These are phyloP conservation scores for Heterobasidion occidentale DNA, from an alignment of 1,284 basidiomycete genomes.

Conservation along the genomic window DNA sequence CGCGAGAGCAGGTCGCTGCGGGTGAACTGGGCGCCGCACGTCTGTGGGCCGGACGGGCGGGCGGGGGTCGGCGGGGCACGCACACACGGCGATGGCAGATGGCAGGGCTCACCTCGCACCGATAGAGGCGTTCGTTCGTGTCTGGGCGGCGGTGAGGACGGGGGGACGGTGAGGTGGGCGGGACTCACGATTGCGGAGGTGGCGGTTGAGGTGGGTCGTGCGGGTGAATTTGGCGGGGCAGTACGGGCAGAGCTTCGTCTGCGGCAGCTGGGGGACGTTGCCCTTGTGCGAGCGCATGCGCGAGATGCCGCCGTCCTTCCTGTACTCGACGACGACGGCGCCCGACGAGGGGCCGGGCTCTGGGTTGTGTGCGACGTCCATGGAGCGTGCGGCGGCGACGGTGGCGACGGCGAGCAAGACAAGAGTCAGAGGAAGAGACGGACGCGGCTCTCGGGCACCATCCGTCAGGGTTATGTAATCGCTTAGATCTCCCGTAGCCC, in stretches of 20 bases:
- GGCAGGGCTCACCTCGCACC: constrained; percentile 9
- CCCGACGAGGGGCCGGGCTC: neutral
- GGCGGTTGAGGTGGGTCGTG: constrained; percentile 49
- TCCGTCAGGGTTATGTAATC: too few species aligned
- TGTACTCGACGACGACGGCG: constrained; percentile 10
- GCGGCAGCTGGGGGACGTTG: constrained; percentile 26
- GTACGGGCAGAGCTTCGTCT: constrained; percentile 45
- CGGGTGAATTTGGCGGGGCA: constrained; percentile 53
- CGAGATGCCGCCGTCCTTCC: constrained; percentile 13
- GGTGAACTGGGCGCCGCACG: constrained; percentile 47
- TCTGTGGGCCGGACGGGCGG: constrained; percentile 21
- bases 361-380: neutral
- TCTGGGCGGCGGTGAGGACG: neutral
- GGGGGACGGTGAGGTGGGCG: neutral
- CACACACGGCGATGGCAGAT: neutral
- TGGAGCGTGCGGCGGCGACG: neutral
- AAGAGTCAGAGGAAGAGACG: neutral
- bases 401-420: neutral
- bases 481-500: too few species aligned
- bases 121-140: constrained; percentile 12
- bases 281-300: constrained; percentile 28
- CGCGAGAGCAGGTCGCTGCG: constrained; percentile 50
- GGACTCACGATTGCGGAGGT: constrained; percentile 30
- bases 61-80: neutral
- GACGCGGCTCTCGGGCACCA: too few species aligned